These are phyloP conservation scores for Candida glaebosa DNA, from an alignment of 805 yeast species.

Conservation along the genomic window DNA sequence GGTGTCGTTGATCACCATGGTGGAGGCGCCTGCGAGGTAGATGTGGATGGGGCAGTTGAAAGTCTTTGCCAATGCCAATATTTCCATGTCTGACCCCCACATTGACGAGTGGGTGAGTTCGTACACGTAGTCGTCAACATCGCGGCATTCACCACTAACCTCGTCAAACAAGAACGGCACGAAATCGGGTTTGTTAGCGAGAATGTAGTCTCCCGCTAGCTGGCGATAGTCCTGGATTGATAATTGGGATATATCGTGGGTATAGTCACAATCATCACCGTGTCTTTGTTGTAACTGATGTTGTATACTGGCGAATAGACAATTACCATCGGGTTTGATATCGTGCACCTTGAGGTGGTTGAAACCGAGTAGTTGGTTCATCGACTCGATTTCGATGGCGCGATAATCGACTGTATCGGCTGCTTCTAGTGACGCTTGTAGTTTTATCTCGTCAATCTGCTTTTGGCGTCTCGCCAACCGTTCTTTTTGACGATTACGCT, in stretches of 20 bases:
- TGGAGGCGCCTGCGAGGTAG: conserved; percentile 72
- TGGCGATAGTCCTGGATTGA: conserved; percentile 56
- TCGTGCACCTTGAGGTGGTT: conserved; percentile 57
- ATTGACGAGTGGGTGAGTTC: conserved; percentile 73
- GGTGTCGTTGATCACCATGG: conserved; percentile 58
- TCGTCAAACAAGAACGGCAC: conserved; percentile 84
- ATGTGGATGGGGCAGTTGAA: conserved; percentile 73
- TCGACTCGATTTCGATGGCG: conserved; percentile 65
- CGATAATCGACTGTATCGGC: conserved; percentile 60
- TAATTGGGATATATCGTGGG: conserved; percentile 5
- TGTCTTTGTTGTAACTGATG: conserved; percentile 71
- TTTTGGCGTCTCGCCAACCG: conserved; percentile 74
- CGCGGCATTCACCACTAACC: conserved; percentile 56
- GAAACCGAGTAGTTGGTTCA: conserved; percentile 49
- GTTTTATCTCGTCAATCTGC: conserved; percentile 55
- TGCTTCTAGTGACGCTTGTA: conserved; percentile 73
- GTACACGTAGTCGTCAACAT: conserved; percentile 63
- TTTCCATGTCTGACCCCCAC: conserved; percentile 97
- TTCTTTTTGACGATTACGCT: conserved; percentile 83
- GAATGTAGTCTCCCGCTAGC: conserved; percentile 64
- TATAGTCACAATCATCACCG: background rate
- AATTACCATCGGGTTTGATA: conserved; percentile 90
- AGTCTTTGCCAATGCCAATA: conserved; percentile 73
- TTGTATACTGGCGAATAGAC: conserved; percentile 79
- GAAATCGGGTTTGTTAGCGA: conserved; percentile 63